Evolutionary conservation across 352 stramenopile genomes (phyloP).

Genomic region (Plasmopara muralis): DNA sequence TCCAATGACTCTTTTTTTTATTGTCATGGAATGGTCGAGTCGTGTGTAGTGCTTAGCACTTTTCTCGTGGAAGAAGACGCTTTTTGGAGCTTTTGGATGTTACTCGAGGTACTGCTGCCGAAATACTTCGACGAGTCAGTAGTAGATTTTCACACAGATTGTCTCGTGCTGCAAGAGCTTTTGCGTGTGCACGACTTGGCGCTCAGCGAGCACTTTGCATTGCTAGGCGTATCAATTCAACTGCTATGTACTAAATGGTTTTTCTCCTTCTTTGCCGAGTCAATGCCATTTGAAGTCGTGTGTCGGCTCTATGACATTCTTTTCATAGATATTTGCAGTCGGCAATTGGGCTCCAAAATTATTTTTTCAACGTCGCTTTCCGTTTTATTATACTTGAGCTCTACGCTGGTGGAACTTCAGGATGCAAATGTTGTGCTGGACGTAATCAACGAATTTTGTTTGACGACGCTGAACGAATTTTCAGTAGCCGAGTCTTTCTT

Average conservation of each 20-base stretch:
- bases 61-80: constrained; percentile 73
- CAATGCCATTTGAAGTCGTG: constrained; percentile 74
- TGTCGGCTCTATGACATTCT: constrained; percentile 72
- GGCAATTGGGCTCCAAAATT: constrained; percentile 46
- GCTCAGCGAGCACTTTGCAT: constrained; percentile 52
- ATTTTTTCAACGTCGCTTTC: constrained; percentile 69
- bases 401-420: constrained; percentile 60
- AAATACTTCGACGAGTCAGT: constrained; percentile 80
- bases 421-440: constrained; percentile 70
- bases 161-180: constrained; percentile 71
- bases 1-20: constrained; percentile 76
- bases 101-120: constrained; percentile 66
- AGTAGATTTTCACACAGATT: constrained; percentile 77
- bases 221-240: constrained; percentile 62
- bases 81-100: constrained; percentile 67
- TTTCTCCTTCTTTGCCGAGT: constrained; percentile 80
- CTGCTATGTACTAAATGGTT: constrained; percentile 82
- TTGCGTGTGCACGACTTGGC: constrained; percentile 38
- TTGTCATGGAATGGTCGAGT: constrained; percentile 78
- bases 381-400: constrained; percentile 69
- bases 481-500: constrained; percentile 67
- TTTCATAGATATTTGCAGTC: constrained; percentile 61
- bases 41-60: constrained; percentile 67
- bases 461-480: constrained; percentile 62
- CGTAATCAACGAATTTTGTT: constrained; percentile 75